Percentiles rank a stretch among this genome's conserved stretches.
phyloP scores from a whole-genome alignment of 2,329 filamentous ascomycete genomes.

The Mycosphaerella sp. region DNA sequence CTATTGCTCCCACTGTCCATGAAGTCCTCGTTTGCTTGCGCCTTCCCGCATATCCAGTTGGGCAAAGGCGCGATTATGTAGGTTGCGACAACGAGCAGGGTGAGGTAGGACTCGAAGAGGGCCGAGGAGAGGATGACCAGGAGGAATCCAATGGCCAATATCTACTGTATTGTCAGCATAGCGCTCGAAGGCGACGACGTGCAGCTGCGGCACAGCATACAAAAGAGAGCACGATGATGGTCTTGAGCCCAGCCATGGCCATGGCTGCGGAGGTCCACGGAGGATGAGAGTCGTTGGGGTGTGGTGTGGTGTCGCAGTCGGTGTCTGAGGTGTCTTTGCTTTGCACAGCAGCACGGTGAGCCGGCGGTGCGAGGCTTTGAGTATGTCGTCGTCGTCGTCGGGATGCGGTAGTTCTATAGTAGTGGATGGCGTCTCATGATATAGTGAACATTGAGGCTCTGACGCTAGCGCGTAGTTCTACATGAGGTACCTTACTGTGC shows the following conservation, averaged over 20 bases:
- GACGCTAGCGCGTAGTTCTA: no score
- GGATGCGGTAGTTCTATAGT: no score
- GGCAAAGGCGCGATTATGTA: conserved; percentile 90
- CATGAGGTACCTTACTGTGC: no score
- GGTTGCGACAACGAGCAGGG: conserved; percentile 89
- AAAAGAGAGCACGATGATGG: conserved; percentile 97
- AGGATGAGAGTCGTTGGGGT: background rate
- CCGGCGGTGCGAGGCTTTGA: background rate
- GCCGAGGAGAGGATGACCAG: conserved; percentile 97
- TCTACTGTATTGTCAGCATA: conserved; percentile 39
- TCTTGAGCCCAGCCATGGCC: conserved; percentile 84
- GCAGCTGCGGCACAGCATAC: conserved; percentile 44
- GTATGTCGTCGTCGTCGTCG: background rate
- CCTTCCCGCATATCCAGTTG: conserved; percentile 91
- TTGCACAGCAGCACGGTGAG: background rate
- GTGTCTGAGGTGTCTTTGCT: background rate
- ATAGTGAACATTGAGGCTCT: no score
- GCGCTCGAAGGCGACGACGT: conserved; percentile 9
- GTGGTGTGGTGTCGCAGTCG: background rate
- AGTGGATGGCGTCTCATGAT: no score
- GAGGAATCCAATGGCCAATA: conserved; percentile 96
- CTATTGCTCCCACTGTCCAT: conserved; percentile 79
- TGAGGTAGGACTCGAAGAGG: conserved; percentile 89
- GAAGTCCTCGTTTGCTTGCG: conserved; percentile 90
- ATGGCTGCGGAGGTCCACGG: conserved; percentile 11